A percentile compares a stretch with the other conserved stretches of the same genome.
Conservation (phyloP, 768 basidiomycete genomes). For the Dictyophora rubrovolvata region DNA sequence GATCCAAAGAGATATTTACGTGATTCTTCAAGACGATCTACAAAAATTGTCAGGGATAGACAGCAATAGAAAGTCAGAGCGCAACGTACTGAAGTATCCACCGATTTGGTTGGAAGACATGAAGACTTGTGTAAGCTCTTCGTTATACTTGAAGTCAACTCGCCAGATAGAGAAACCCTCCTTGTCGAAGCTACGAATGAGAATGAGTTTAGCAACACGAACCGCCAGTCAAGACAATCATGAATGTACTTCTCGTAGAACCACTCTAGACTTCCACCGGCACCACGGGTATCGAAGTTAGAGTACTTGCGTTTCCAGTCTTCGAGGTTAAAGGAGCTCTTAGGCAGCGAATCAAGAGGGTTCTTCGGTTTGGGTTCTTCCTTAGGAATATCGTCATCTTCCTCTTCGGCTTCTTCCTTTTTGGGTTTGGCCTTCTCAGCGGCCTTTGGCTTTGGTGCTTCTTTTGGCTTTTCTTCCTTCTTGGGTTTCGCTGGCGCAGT, state of each 20-base stretch:
- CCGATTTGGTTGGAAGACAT: conserved; percentile 92
- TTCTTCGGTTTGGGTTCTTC: conserved; percentile 89
- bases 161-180: conserved; percentile 87
- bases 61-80: background rate
- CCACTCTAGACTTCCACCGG: conserved; percentile 83
- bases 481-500: conserved; percentile 64
- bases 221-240: background rate
- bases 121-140: conserved; percentile 84
- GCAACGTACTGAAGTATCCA: conserved; percentile 67
- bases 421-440: conserved; percentile 55
- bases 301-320: conserved; percentile 98
- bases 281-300: conserved; percentile 90
- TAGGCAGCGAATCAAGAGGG: conserved; percentile 86
- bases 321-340: conserved; percentile 79
- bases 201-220: background rate
- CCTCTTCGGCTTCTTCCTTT: conserved; percentile 41
- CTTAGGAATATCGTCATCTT: conserved; percentile 56
- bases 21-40: conserved; percentile 89
- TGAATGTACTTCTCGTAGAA: conserved; percentile 81
- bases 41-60: background rate
- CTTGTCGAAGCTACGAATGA: conserved; percentile 61
- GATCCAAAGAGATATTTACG: conserved; percentile 96
- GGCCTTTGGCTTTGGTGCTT: conserved; percentile 27
- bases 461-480: conserved; percentile 37
- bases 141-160: conserved; percentile 94